Conservation (phyloP, 305 asterid species). For the Fraxinus albicans region DNA sequence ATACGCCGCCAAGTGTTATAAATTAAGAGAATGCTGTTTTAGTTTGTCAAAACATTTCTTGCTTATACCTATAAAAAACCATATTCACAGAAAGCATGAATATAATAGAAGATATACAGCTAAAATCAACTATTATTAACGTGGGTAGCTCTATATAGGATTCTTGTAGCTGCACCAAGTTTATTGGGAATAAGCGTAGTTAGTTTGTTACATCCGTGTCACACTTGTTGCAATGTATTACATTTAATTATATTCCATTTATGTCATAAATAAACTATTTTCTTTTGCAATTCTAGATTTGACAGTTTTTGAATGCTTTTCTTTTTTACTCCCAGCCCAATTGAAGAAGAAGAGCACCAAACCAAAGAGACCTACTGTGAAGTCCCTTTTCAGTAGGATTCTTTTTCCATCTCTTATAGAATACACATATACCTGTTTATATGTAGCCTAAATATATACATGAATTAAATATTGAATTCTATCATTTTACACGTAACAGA, state of each 20-base stretch:
- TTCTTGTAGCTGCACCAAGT: neutral
- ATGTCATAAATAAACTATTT: neutral
- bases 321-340: slow-evolving; percentile 57
- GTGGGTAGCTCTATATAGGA: neutral
- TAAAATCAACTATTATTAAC: neutral
- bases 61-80: neutral
- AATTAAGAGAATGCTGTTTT: neutral
- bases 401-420: slow-evolving; percentile 15
- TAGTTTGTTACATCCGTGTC: neutral
- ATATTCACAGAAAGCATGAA: neutral
- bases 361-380: slow-evolving; percentile 92
- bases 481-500: slow-evolving; percentile 37
- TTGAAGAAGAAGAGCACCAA: slow-evolving; percentile 81
- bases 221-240: neutral
- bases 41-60: neutral
- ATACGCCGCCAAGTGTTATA: neutral
- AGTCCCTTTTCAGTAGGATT: slow-evolving; percentile 83
- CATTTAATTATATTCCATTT: neutral
- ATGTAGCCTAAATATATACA: neutral
- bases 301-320: slow-evolving; percentile 20
- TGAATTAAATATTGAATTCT: neutral
- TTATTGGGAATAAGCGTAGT: neutral
- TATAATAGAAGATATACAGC: neutral
- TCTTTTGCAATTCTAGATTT: neutral
- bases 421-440: neutral